Evolutionary conservation across 495 filamentous ascomycete genomes (phyloP), one percentile per base, ranked within the genome.

Genomic region (Pyronema omphalodes): DNA sequence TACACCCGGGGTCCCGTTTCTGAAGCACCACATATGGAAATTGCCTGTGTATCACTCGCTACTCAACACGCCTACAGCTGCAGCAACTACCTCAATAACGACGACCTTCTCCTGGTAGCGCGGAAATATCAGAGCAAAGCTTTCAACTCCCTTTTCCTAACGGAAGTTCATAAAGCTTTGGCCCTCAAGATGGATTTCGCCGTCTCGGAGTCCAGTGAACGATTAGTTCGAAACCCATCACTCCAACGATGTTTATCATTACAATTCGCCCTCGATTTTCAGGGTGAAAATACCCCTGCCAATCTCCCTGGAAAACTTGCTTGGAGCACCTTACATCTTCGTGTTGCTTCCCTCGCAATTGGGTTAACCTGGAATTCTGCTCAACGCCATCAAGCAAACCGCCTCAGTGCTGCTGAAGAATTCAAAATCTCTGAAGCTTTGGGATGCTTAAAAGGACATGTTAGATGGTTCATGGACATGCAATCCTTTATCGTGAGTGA

Each of bases 401-500:
- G 35, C 18, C 50, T 19, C n/a, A 29, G 37, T 9, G 35, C 19
- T 3, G 9, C 4, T n/a, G 50, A 52, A 3, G 50, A 52, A 14
- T 40, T 43, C 50, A 52, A 23, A 37, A 29, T 29, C 23, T 37
- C 50, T 5, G 65, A 67, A 40, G 64, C 57, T 3, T 44, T 67
- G 29, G 56, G 63, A 37, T 60, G 59, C 8, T 33, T 67, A 9
- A 23, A 60, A 12, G 65, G 65, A 14, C 41, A 68, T 9, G 60
- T 66, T 8, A 57, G 56, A n/a, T 68, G 67, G 66, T 51, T 66
- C n/a, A 67, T 64, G 58, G 66, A 68, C 45, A 59, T 68, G 18
- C 60, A 67, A 55, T 56, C 57, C 12, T 55, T 57, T 37, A 59
- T 67, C 6, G 57, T 68, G 14, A 61, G 63, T 11, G 66, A 68